These are phyloP conservation scores for Talaromyces sp. DNA, from an alignment of 2,329 filamentous ascomycete species.

Conservation along the genomic window DNA sequence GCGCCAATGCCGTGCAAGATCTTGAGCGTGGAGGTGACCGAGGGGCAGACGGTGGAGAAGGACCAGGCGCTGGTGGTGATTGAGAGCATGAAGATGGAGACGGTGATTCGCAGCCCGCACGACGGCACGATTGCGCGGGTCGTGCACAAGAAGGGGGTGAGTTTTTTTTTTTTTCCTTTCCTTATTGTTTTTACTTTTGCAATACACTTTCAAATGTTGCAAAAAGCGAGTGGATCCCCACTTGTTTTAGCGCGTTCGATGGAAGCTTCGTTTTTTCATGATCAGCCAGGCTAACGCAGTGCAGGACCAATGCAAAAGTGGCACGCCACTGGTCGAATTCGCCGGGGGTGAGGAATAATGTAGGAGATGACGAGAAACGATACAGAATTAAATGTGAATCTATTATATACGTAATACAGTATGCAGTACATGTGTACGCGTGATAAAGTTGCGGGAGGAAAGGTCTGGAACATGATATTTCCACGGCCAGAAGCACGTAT, in stretches of 20 bases:
- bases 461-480: too few relatives aligned
- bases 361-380: too few relatives aligned
- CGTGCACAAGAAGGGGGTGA: constrained; percentile 69
- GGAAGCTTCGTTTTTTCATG: not conserved
- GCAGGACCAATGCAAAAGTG: constrained; percentile 73
- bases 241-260: constrained; percentile 15
- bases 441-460: too few relatives aligned
- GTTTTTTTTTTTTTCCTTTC: constrained; percentile 25
- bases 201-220: too few relatives aligned
- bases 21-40: constrained; percentile 77
- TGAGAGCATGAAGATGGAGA: constrained; percentile 90
- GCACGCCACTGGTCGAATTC: constrained; percentile 69
- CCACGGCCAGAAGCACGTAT: too few relatives aligned
- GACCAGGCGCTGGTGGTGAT: constrained; percentile 86
- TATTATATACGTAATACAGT: too few relatives aligned
- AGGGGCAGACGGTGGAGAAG: constrained; percentile 77
- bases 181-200: not conserved
- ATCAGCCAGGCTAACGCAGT: constrained; percentile 8
- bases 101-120: constrained; percentile 72
- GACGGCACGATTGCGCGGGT: constrained; percentile 67
- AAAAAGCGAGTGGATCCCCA: too few relatives aligned
- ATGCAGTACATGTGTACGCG: too few relatives aligned
- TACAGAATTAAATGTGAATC: too few relatives aligned
- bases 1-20: constrained; percentile 99
- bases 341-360: constrained; percentile 40